Percentiles rank a stretch among this genome's conserved stretches.
Conservation (phyloP, 1,284 basidiomycete species). For the Salmacisia buchloeana region DNA sequence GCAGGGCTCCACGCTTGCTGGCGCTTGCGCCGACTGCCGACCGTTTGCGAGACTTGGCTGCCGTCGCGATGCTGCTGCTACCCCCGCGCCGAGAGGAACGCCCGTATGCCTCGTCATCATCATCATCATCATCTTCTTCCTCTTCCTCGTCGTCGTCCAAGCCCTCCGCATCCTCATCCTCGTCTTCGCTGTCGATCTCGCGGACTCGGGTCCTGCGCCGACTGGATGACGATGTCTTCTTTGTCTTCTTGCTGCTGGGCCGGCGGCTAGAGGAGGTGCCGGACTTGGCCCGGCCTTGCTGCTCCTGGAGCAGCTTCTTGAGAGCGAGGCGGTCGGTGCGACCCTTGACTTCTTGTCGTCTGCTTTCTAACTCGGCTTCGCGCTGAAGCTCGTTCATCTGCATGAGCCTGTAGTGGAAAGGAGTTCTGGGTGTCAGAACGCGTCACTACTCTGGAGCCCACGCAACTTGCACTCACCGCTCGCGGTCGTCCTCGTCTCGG, state of each 20-base stretch:
- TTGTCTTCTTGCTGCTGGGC: constrained; percentile 7
- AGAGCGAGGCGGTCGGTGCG: constrained; percentile 65
- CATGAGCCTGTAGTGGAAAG: constrained; percentile 60
- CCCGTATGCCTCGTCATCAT: not conserved
- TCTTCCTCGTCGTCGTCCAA: constrained; percentile 71
- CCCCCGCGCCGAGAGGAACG: not conserved
- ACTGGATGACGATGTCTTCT: constrained; percentile 16
- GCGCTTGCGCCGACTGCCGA: not conserved
- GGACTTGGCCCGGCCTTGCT: constrained; percentile 16
- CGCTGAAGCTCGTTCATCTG: constrained; percentile 78
- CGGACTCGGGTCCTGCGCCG: constrained; percentile 7
- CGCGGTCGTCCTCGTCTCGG: constrained; percentile 72
- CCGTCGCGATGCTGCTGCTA: not conserved
- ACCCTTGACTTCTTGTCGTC: constrained; percentile 73
- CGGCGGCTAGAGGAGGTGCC: constrained; percentile 13
- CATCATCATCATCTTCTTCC: constrained; percentile 37
- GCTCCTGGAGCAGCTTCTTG: constrained; percentile 55
- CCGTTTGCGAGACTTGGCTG: constrained; percentile 7
- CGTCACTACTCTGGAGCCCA: not conserved
- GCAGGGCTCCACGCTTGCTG: not conserved
- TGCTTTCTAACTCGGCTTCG: constrained; percentile 72
- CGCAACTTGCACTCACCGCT: constrained; percentile 58
- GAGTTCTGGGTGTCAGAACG: constrained; percentile 3
- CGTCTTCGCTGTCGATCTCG: constrained; percentile 54
- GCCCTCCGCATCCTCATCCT: constrained; percentile 60